Evolutionary conservation across 768 basidiomycete genomes (phyloP).

Genomic region (Amanita polypyramis): DNA sequence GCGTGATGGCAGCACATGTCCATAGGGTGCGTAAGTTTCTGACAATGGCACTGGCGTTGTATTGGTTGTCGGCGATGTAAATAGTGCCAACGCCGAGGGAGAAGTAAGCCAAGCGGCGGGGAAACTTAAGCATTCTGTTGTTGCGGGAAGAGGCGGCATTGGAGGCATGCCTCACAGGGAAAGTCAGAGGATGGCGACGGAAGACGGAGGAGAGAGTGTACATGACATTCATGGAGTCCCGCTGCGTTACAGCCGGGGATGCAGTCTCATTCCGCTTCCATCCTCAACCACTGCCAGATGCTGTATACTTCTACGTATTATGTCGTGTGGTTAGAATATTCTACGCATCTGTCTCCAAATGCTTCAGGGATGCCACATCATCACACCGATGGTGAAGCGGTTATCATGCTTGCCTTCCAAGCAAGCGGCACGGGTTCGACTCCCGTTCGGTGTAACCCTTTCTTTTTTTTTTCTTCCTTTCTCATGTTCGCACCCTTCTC

Average conservation of each 20-base stretch:
- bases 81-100: slow-evolving; percentile 27
- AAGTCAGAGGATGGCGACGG: neutral
- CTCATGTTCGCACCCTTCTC: neutral
- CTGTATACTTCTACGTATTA: no score
- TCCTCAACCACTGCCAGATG: no score
- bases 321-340: no score
- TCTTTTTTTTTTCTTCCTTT: no score
- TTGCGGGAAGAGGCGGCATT: no score
- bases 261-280: no score
- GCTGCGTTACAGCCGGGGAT: no score
- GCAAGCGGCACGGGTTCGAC: slow-evolving; percentile 9
- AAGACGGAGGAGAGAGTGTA: slow-evolving; percentile 1
- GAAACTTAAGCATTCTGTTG: neutral
- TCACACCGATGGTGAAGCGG: slow-evolving; percentile 74
- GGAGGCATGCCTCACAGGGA: neutral
- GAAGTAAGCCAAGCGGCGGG: slow-evolving; percentile 25
- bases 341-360: no score
- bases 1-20: slow-evolving; percentile 55
- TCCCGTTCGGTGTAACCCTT: slow-evolving; percentile 7
- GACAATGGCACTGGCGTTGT: slow-evolving; percentile 47
- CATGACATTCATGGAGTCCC: no score
- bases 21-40: slow-evolving; percentile 45
- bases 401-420: slow-evolving; percentile 91
- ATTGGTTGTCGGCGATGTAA: slow-evolving; percentile 37
- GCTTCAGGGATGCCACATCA: no score